Base-by-base conservation (phyloP, 192 early-diverging fungal species). In the Coemansia sp. region DNA sequence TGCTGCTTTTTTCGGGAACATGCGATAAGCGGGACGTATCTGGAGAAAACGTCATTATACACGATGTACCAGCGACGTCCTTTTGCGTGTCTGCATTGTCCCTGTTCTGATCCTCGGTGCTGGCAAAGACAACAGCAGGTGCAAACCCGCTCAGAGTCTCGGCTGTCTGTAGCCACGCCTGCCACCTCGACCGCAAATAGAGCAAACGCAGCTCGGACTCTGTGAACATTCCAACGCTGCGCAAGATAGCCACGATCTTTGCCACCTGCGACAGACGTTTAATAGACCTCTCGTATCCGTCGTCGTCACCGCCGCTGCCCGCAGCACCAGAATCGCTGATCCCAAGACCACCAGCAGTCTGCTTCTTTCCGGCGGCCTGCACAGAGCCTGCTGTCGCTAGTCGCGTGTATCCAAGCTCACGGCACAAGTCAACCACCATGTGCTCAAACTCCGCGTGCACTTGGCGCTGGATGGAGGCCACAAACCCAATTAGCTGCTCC, bases 171-270 rank as follows among this genome's bases (percentile, higher is more conserved):
- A 59, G 46, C 77, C 77, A 80, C 6, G 77, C 77, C 63, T 71
- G 72, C 77, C 77, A 80, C 49, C 77, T 62, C 32, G 77, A 74
- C 19, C 77, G 68, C 72, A 80, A 61, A 34, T 66, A 80, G 19
- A 80, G 69, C 77, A 80, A 63, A 29, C 72, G 66, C 53, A 80
- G 69, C 59, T 80, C 72, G 9, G 61, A 23, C 32, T 80, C 77
- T 14, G 61, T 48, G 23, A 80, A 80, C 63, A 74, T 58, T 20
- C 72, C 77, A 6, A 74, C 54, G 19, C 66, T 70, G 49, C 77
- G 71, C 68, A 80, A 54, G 54, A 80, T 74, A 9, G 68, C 66
- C 10, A 74, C 62, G 36, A 74, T 62, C 19, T 74, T 74, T 17
- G 72, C 65, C 22, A 74, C 59, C 41, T 71, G 72, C 46, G 77